Evolutionary conservation across 192 early-diverging fungal genomes (phyloP), one percentile per base, ranked within the genome.

Genomic region (Entomortierella beljakovae): DNA sequence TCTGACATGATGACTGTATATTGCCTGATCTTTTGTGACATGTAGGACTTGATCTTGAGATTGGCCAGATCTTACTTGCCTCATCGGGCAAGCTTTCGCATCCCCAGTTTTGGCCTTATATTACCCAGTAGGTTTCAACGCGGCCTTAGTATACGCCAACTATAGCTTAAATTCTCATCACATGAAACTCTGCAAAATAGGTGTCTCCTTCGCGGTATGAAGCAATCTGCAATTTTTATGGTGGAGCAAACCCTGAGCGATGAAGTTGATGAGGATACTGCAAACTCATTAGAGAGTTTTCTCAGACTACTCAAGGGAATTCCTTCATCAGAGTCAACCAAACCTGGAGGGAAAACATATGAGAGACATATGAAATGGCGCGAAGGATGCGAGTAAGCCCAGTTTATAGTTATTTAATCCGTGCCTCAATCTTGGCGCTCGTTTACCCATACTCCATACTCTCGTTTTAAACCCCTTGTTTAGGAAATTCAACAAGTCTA

Each of bases 101-200:
- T n/a, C 61, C 66, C 26, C 55, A 70, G 7, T 79, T 79, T 40
- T 79, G 75, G 75, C 61, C 75, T 2, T 79, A 70, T 53, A 63
- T 79, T 28, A 31, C 59, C 32, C 53, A 58, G 75, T 79, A 70
- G 38, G 67, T 5, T 4, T 33, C 1, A 29, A 26, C 6, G 52
- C 20, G 2, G 22, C 3, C n/a, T 66, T 18, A 34, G 22, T 8
- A 38, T 34, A 5, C 6, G 6, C 15, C 28, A 6, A 26, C 28
- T n/a, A 29, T 28, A 26, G 51, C 7, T 28, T 53, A 2, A 8
- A 26, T 53, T 4, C 4, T 8, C 6, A 16, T 46, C 20, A 46
- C 43, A 20, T 8, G 11, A 20, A 53, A 28, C 6, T 29, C 51
- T 2, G 2, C 6, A 53, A 8, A 20, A 8, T 70, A 79, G 75